A percentile compares a stretch with the other conserved stretches of the same genome.
Evolutionary conservation across 495 filamentous ascomycete species (phyloP).

Genomic region (Daldinia decipiens): DNA sequence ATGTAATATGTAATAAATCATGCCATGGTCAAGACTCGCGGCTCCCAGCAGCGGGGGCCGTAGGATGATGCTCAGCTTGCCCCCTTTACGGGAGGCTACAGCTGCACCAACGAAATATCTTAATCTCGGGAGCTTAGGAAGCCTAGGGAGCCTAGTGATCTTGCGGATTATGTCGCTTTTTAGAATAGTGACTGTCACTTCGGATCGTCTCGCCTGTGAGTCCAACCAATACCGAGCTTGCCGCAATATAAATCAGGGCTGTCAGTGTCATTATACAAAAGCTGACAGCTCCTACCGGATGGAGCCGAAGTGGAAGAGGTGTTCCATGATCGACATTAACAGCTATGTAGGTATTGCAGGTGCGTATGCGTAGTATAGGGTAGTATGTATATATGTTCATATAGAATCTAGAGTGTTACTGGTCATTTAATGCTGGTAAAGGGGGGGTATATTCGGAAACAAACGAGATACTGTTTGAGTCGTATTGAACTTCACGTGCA

Average conservation of each 20-base stretch:
- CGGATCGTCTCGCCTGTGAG: conserved; percentile 26
- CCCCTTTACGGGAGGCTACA: conserved; percentile 32
- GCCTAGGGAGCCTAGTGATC: conserved; percentile 23
- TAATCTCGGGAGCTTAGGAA: conserved; percentile 40
- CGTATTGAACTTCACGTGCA: conserved; percentile 1
- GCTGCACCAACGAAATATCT: conserved; percentile 19
- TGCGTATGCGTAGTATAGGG: conserved; percentile 1
- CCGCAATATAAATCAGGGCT: conserved; percentile 36
- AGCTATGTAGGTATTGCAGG: conserved; percentile 30
- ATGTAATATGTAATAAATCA: conserved; percentile 12
- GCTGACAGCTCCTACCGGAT: conserved; percentile 41
- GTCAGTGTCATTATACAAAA: conserved; percentile 28
- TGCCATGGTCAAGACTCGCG: conserved; percentile 24
- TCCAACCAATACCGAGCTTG: conserved; percentile 35
- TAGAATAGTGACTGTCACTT: conserved; percentile 29
- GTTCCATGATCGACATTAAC: conserved; percentile 35
- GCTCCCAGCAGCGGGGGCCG: conserved; percentile 8
- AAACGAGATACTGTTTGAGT: conserved; percentile 5
- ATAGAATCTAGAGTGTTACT: background rate
- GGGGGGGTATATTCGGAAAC: background rate
- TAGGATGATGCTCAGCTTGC: conserved; percentile 31
- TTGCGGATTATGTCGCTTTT: conserved; percentile 30
- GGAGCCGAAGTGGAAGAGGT: conserved; percentile 34
- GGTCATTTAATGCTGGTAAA: background rate
- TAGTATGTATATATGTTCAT: background rate